Percentiles rank a stretch among this genome's conserved stretches.
Conservation (phyloP, 768 basidiomycete species). For the Mycena haematopus region DNA sequence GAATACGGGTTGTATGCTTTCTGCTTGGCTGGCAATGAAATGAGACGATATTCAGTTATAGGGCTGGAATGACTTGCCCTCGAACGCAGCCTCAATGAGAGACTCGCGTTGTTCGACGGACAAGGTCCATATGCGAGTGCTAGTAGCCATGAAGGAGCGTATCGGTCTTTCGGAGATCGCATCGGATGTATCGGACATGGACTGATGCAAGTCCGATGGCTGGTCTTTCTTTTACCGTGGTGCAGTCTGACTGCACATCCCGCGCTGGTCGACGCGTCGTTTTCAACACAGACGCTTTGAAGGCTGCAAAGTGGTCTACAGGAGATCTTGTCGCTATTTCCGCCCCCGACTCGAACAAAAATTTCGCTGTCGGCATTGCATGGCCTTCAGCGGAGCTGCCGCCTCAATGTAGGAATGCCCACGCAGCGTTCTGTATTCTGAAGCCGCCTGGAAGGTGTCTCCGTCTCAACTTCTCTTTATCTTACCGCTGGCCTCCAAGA, state of each 20-base stretch:
- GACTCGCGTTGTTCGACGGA: constrained; percentile 27
- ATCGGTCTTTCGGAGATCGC: background rate
- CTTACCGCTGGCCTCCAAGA: constrained; percentile 65
- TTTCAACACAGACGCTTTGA: constrained; percentile 67
- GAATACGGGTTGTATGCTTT: constrained; percentile 86
- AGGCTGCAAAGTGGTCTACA: constrained; percentile 64
- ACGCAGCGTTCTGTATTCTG: background rate
- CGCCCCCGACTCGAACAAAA: constrained; percentile 41
- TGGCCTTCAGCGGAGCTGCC: constrained; percentile 78
- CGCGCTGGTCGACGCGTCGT: constrained; percentile 69
- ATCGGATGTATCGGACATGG: background rate
- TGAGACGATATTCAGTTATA: background rate
- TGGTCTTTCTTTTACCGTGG: constrained; percentile 18
- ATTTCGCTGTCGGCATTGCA: constrained; percentile 70
- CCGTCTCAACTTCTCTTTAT: constrained; percentile 60
- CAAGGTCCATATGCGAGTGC: constrained; percentile 19
- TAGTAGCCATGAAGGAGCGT: background rate
- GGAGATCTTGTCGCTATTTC: constrained; percentile 72
- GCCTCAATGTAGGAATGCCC: constrained; percentile 57
- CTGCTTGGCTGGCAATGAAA: constrained; percentile 64
- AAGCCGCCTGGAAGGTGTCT: constrained; percentile 50
- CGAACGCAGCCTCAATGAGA: constrained; percentile 27
- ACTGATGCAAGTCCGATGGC: constrained; percentile 23
- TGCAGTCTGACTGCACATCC: constrained; percentile 32
- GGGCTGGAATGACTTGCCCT: constrained; percentile 13